Percentiles rank a stretch among this genome's conserved stretches.
Conservation (phyloP, 352 stramenopile genomes). For the Globisporangium acanthophoron region DNA sequence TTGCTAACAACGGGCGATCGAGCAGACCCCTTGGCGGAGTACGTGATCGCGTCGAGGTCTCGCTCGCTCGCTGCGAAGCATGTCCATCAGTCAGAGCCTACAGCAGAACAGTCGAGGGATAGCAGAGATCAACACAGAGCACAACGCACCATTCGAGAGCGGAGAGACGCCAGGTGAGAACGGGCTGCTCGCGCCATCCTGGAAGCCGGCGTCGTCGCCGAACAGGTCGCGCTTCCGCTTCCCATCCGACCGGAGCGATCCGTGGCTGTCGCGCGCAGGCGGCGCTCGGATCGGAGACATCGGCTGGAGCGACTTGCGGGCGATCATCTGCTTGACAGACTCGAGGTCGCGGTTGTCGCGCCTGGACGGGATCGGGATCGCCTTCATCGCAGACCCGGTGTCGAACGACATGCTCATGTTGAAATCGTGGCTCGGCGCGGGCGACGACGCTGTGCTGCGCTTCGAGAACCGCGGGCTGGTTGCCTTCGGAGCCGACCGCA, state of each 20-base stretch:
- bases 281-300: constrained; percentile 2
- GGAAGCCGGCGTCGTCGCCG: constrained; percentile 28
- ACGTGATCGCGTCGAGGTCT: constrained; percentile 50
- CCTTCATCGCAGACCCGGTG: constrained; percentile 20
- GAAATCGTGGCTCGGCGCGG: constrained; percentile 13
- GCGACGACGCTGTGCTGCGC: constrained; percentile 15
- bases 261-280: background rate
- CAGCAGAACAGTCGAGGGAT: background rate
- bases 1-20: background rate
- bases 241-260: background rate
- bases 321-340: constrained; percentile 8
- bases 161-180: constrained; percentile 70
- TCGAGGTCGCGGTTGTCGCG: constrained; percentile 20
- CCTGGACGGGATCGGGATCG: constrained; percentile 19
- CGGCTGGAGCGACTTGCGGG: constrained; percentile 12
- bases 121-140: background rate
- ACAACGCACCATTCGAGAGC: constrained; percentile 51
- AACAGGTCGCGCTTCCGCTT: constrained; percentile 29
- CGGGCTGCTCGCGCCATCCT: constrained; percentile 31
- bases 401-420: constrained; percentile 18
- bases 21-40: constrained; percentile 32
- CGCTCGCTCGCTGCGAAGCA: constrained; percentile 45
- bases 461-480: constrained; percentile 12
- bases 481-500: constrained; percentile 4
- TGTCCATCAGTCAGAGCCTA: background rate